Evolutionary conservation across 345 rosid genomes (phyloP).

Genomic region (Cardamine chenopodiifolia): DNA sequence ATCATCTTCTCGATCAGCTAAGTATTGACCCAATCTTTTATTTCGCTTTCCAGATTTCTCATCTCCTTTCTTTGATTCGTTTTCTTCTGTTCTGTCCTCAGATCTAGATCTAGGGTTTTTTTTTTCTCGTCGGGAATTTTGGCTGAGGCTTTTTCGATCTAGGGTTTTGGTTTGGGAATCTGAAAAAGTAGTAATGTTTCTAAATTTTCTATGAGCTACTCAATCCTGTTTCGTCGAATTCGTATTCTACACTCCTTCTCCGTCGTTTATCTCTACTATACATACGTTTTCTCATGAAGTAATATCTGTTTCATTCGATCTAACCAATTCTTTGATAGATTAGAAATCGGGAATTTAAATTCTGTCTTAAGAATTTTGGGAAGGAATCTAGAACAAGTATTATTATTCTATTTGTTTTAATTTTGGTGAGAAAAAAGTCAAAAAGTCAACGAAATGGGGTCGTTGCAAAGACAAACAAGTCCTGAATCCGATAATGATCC

Average conservation of each 20-base stretch:
- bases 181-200: constrained; percentile 43
- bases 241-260: constrained; percentile 87
- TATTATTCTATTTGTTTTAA: background rate
- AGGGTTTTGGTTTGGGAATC: constrained; percentile 24
- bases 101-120: constrained; percentile 42
- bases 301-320: constrained; percentile 10
- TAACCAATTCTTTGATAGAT: constrained; percentile 24
- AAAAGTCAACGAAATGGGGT: constrained; percentile 42
- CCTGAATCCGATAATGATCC: constrained; percentile 76
- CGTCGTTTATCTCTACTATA: constrained; percentile 89
- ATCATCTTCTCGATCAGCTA: constrained; percentile 40
- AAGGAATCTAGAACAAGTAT: constrained; percentile 12
- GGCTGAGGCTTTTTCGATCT: background rate
- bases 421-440: constrained; percentile 11
- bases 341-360: constrained; percentile 8
- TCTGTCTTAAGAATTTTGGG: constrained; percentile 1
- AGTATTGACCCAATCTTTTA: constrained; percentile 4
- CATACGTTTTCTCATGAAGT: constrained; percentile 77
- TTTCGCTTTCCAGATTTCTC: background rate
- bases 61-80: constrained; percentile 18
- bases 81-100: background rate
- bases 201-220: constrained; percentile 61
- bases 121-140: background rate
- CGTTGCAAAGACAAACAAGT: constrained; percentile 51
- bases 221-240: constrained; percentile 66